Conservation (phyloP, 345 rosid species). For the Pistacia atlantica region DNA sequence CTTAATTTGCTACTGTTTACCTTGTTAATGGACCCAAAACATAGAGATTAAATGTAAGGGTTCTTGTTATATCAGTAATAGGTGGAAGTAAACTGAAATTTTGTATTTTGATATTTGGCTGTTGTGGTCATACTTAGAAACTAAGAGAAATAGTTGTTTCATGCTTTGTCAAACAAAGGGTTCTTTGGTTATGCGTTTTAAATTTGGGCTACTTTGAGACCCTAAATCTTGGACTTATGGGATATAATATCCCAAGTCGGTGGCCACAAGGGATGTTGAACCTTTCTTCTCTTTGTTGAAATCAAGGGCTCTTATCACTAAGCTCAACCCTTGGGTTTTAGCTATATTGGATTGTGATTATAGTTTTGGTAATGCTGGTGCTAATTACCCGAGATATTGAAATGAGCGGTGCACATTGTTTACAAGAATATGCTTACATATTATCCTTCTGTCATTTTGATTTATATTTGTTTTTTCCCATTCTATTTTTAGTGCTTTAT, state of each 20-base stretch:
- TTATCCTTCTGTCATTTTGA: not conserved
- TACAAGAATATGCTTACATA: not conserved
- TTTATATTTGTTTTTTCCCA: not conserved
- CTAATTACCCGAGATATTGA: not conserved
- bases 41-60: not conserved
- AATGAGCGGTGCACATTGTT: not conserved
- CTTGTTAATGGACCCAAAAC: not conserved
- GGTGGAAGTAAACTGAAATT: not conserved
- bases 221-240: no score
- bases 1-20: not conserved
- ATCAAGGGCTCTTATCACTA: no score
- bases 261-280: no score
- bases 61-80: conserved; percentile 4
- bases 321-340: no score
- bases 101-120: not conserved
- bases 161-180: not conserved
- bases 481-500: not conserved
- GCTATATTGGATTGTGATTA: not conserved
- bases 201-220: no score
- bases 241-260: no score
- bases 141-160: not conserved
- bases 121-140: not conserved
- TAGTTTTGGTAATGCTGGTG: not conserved
- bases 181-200: not conserved
- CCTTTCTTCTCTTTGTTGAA: no score